phyloP scores from a whole-genome alignment of 1,284 basidiomycete species.

The Leccinum ambiguum region DNA sequence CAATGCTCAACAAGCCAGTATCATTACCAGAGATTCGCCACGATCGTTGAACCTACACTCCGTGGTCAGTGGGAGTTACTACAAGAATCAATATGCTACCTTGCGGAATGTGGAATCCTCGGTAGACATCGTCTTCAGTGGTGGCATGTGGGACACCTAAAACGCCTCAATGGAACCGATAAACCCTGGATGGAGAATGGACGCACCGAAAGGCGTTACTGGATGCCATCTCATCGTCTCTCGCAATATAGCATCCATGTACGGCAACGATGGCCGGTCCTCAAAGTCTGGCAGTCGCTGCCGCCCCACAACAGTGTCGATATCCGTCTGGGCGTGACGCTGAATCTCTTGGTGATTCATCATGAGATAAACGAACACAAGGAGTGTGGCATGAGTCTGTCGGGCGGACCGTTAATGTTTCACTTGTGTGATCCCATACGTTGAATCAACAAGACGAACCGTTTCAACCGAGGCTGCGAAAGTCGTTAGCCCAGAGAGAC shows the following conservation, averaged over 20 bases:
- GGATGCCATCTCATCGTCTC: not conserved
- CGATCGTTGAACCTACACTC: not conserved
- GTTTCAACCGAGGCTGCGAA: constrained; percentile 24
- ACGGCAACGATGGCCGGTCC: not conserved
- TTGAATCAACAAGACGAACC: constrained; percentile 12
- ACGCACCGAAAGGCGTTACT: not conserved
- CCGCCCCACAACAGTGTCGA: not conserved
- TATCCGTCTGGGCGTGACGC: not conserved
- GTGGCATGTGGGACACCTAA: not conserved
- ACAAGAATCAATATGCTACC: not conserved
- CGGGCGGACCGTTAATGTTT: not conserved
- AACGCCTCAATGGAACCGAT: not conserved
- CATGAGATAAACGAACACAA: constrained; percentile 27
- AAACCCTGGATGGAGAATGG: not conserved
- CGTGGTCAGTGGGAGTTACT: not conserved
- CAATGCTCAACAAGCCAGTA: not conserved
- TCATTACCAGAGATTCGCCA: not conserved
- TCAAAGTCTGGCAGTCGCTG: not conserved
- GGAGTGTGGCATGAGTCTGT: constrained; percentile 18
- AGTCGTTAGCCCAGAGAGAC: not conserved
- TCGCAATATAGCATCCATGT: not conserved
- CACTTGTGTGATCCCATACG: not conserved
- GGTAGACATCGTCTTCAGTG: not conserved
- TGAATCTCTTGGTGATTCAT: not conserved
- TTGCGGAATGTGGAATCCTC: not conserved